A percentile compares a stretch with the other conserved stretches of the same genome.
Evolutionary conservation across 805 yeast species (phyloP).

Genomic region (Teunomyces tritomae): DNA sequence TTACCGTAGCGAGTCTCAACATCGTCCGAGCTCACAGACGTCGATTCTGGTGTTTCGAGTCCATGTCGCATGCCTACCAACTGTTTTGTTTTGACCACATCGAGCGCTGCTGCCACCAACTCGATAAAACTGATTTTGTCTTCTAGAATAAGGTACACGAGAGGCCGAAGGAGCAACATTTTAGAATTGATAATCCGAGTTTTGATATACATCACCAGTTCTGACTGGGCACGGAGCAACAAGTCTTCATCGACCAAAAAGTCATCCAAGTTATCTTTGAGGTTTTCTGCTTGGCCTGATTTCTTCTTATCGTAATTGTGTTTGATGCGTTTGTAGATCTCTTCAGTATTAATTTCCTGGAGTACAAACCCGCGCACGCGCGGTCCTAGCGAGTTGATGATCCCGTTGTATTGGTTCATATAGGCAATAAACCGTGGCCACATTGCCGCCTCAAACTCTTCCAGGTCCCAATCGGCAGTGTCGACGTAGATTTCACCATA

Average conservation of each 20-base stretch:
- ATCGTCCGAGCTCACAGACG: slow-evolving; percentile 1
- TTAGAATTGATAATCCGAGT: slow-evolving; percentile 35
- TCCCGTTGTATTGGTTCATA: slow-evolving; percentile 36
- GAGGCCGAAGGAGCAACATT: slow-evolving; percentile 32
- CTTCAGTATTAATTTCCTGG: slow-evolving; percentile 29
- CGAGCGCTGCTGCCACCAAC: slow-evolving; percentile 23
- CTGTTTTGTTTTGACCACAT: slow-evolving; percentile 10
- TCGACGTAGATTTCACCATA: slow-evolving; percentile 30
- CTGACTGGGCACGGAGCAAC: slow-evolving; percentile 33
- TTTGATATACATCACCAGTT: slow-evolving; percentile 37
- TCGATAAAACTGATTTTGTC: slow-evolving; percentile 28
- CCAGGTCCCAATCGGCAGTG: slow-evolving; percentile 23
- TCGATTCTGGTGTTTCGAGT: neutral
- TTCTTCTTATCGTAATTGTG: slow-evolving; percentile 17
- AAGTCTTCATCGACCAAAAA: slow-evolving; percentile 34
- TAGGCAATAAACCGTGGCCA: slow-evolving; percentile 32
- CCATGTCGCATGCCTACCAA: neutral
- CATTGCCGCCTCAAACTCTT: slow-evolving; percentile 18
- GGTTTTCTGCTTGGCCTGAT: slow-evolving; percentile 8
- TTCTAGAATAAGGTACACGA: slow-evolving; percentile 29
- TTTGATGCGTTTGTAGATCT: slow-evolving; percentile 27
- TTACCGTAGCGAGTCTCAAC: slow-evolving; percentile 17
- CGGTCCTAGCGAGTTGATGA: slow-evolving; percentile 36
- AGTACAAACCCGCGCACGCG: slow-evolving; percentile 30
- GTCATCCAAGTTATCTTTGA: slow-evolving; percentile 29